Evolutionary conservation across 192 early-diverging fungal genomes (phyloP), one percentile per base, ranked within the genome.

Genomic region (Pilaira anomala): DNA sequence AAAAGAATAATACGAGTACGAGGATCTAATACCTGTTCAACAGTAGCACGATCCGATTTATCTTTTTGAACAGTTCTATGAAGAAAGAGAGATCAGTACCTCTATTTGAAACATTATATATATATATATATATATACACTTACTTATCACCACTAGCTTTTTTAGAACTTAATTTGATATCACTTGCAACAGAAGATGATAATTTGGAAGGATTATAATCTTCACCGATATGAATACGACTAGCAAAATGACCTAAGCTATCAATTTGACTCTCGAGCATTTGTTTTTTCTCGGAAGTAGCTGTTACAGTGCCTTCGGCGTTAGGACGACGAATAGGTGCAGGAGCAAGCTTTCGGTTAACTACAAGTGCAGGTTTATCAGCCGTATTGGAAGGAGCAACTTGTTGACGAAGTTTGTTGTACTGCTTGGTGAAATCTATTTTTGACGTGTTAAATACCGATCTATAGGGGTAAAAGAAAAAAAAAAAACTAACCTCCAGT

Each of bases 21-120:
- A n/a, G 94, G 93, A 74, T 98, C 97, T 14, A 98, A 78, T 4
- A 98, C 97, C 70, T 97, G 95, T 73, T 98, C 97, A 2, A 91
- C 89, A 0, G 97, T 98, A 0, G 97, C 97, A 13, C 97, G 84
- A 63, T 97, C 94, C 0, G 95, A 80, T 72, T 96, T 97, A 77
- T 98, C 97, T 57, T 83, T 91, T 54, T 83, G 73, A 39, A 72
- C 59, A 18, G 44, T 66, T 67, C 68, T 70, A 50, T 28, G 45
- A n/a, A n/a, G n/a, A n/a, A n/a, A n/a, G n/a, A n/a, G n/a, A n/a
- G n/a, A n/a, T n/a, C n/a, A n/a, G n/a, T n/a, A n/a, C n/a, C n/a
- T n/a, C n/a, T n/a, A n/a, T n/a, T n/a, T n/a, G n/a, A n/a, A n/a
- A n/a, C n/a, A n/a, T n/a, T n/a, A n/a, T n/a, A n/a, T n/a, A n/a